These are phyloP conservation scores for Antitrichia curtipendula DNA, from an alignment of 225 moss, liverwort and hornwort genomes.

Conservation along the genomic window DNA sequence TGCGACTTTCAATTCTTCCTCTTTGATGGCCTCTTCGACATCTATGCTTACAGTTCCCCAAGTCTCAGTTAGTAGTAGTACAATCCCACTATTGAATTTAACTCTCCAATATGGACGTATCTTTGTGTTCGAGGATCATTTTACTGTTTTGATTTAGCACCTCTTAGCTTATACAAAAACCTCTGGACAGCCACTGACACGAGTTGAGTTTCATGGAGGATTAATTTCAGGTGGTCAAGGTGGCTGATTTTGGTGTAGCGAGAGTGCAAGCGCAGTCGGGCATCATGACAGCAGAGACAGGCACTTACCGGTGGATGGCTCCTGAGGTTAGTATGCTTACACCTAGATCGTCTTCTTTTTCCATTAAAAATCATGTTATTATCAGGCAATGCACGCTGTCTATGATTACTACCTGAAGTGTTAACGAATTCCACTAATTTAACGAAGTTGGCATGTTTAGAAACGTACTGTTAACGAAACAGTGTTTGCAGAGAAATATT, in stretches of 20 bases:
- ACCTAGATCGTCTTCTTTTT: background rate
- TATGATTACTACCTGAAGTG: background rate
- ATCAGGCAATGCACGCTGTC: background rate
- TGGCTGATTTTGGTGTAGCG: conserved; percentile 96
- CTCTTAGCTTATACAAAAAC: background rate
- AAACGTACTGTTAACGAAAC: background rate
- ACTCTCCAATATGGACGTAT: background rate
- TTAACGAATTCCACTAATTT: background rate
- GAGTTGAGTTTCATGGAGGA: background rate
- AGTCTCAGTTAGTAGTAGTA: background rate
- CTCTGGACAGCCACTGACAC: too few relatives aligned
- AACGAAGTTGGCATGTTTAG: background rate
- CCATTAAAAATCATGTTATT: background rate
- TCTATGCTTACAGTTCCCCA: background rate
- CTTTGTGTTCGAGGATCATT: background rate
- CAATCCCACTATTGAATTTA: background rate
- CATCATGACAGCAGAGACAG: conserved; percentile 98
- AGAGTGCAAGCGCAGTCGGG: conserved; percentile 93
- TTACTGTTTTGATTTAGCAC: background rate
- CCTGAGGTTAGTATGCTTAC: conserved; percentile 48
- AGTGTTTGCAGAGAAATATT: background rate
- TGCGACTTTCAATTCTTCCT: background rate
- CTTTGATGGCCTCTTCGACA: background rate
- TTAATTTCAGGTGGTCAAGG: conserved; percentile 71
- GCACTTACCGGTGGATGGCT: conserved; percentile 99